Conservation (phyloP, 139 green algal species). For the Mychonastes homosphaera region DNA sequence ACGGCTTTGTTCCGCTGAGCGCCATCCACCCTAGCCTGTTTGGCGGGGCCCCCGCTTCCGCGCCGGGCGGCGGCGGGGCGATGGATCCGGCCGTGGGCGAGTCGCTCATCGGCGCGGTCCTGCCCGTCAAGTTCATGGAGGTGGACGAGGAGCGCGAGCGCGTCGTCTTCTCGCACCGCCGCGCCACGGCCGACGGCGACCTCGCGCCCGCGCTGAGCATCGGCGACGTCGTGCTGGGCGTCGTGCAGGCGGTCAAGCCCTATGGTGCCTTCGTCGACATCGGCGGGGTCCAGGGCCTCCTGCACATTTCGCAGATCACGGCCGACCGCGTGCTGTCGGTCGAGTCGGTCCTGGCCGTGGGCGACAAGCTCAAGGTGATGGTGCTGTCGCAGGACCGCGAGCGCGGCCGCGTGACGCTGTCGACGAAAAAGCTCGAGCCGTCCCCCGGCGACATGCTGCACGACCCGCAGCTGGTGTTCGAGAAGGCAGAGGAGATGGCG, state of each 20-base stretch:
- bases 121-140: slow-evolving; percentile 91
- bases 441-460: slow-evolving; percentile 90
- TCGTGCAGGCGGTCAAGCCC: slow-evolving; percentile 77
- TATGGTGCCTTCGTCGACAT: slow-evolving; percentile 97
- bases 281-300: slow-evolving; percentile 80
- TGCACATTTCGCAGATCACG: slow-evolving; percentile 96
- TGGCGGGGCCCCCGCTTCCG: too few relatives aligned
- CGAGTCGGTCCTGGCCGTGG: slow-evolving; percentile 31
- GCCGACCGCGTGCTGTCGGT: slow-evolving; percentile 64
- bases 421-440: slow-evolving; percentile 97
- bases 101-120: slow-evolving; percentile 54
- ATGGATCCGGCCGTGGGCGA: too few relatives aligned
- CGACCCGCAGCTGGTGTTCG: slow-evolving; percentile 85
- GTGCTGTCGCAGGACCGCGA: slow-evolving; percentile 85
- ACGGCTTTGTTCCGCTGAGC: slow-evolving; percentile 72
- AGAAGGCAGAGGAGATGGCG: slow-evolving; percentile 93
- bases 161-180: slow-evolving; percentile 79
- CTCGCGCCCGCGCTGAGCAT: slow-evolving; percentile 40
- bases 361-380: slow-evolving; percentile 97
- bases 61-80: too few relatives aligned
- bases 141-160: slow-evolving; percentile 80
- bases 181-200: slow-evolving; percentile 11
- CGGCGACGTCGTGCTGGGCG: slow-evolving; percentile 86
- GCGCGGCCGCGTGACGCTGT: slow-evolving; percentile 75
- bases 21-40: too few relatives aligned